Evolutionary conservation across 805 yeast genomes (phyloP).

Genomic region (Metschnikowia picachoensis): DNA sequence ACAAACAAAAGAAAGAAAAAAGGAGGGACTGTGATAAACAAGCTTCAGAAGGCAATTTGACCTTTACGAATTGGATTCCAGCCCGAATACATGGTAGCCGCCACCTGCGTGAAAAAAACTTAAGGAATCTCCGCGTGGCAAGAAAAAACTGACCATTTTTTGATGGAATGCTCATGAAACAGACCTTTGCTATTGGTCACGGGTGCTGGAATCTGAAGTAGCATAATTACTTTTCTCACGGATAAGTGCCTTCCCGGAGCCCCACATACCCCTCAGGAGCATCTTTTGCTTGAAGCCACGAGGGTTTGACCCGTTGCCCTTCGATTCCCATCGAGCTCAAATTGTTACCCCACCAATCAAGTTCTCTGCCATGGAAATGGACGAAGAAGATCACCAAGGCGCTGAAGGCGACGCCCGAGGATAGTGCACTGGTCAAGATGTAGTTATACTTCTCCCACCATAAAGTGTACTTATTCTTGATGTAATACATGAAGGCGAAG

Average conservation of each 20-base stretch:
- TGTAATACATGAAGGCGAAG: slow-evolving; percentile 51
- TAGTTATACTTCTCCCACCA: slow-evolving; percentile 78
- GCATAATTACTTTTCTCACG: not conserved
- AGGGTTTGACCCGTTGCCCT: slow-evolving; percentile 23
- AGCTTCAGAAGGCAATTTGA: too few relatives aligned
- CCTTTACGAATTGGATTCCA: too few relatives aligned
- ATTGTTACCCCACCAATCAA: slow-evolving; percentile 66
- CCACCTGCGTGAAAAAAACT: not conserved
- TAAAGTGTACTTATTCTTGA: slow-evolving; percentile 44
- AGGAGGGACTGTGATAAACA: too few relatives aligned
- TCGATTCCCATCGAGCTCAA: slow-evolving; percentile 34
- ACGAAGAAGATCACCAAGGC: slow-evolving; percentile 58
- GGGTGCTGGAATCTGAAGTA: too few relatives aligned
- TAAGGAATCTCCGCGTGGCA: not conserved
- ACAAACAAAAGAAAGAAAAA: too few relatives aligned
- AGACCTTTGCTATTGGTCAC: too few relatives aligned
- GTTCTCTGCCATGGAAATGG: slow-evolving; percentile 38
- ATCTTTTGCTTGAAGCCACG: slow-evolving; percentile 29
- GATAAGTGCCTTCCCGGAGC: slow-evolving; percentile 15
- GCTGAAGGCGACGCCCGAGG: slow-evolving; percentile 62
- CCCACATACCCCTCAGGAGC: slow-evolving; percentile 25
- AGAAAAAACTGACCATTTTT: not conserved
- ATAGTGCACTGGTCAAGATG: slow-evolving; percentile 52
- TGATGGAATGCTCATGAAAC: not conserved
- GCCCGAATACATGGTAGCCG: too few relatives aligned